Conservation (phyloP, 805 yeast genomes). For the Hanseniaspora taiwanica region DNA sequence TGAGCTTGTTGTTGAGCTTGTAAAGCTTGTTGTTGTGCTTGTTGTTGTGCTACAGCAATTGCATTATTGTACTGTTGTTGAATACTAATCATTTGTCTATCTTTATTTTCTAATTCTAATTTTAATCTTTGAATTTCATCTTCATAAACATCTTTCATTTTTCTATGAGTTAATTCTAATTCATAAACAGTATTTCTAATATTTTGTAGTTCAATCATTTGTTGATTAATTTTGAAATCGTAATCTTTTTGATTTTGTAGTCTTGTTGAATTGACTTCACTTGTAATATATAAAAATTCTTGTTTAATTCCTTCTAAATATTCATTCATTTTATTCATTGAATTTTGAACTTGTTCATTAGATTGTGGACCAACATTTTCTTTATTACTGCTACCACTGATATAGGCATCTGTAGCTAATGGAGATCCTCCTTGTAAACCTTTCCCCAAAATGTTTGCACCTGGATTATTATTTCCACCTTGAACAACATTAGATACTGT, state of each 20-base stretch:
- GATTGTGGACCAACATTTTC: not conserved
- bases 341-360: not conserved
- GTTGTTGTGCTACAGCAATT: constrained; percentile 21
- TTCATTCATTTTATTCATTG: constrained; percentile 42
- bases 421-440: too few relatives aligned
- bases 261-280: constrained; percentile 75
- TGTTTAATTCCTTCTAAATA: constrained; percentile 82
- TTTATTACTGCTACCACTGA: not conserved
- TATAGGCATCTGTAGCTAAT: too few relatives aligned
- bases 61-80: constrained; percentile 24
- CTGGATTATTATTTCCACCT: not conserved
- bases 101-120: constrained; percentile 71
- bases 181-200: constrained; percentile 90
- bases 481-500: not conserved
- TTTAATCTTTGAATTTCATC: constrained; percentile 81
- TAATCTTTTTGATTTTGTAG: constrained; percentile 80
- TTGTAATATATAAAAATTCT: constrained; percentile 75
- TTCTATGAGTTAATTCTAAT: constrained; percentile 84
- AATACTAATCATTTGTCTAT: constrained; percentile 35
- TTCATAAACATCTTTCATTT: constrained; percentile 91
- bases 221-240: constrained; percentile 82
- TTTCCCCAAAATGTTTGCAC: too few relatives aligned
- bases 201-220: constrained; percentile 84
- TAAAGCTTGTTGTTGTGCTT: not conserved
- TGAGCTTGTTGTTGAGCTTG: constrained; percentile 11